These are phyloP conservation scores for Nissolia schottii DNA, from an alignment of 306 rosid genomes.

Conservation along the genomic window DNA sequence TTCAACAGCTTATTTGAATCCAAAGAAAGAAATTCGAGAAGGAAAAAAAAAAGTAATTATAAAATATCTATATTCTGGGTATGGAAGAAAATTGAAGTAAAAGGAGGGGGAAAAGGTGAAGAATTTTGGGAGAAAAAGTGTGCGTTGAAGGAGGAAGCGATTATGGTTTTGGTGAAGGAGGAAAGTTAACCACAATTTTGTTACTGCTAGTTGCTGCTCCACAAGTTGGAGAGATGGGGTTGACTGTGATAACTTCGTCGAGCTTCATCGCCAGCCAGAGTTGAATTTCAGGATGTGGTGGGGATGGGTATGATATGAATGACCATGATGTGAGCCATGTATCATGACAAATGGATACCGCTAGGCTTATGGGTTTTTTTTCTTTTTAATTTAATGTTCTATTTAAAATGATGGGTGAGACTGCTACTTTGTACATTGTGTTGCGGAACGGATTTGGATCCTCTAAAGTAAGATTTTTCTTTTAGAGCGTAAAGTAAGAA, in stretches of 20 bases:
- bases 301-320: not conserved
- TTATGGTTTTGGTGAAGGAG: not conserved
- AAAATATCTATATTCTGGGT: not conserved
- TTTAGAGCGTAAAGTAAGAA: too few species aligned
- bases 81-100: not conserved
- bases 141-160: not conserved
- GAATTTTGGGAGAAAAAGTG: not conserved
- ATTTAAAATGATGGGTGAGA: not conserved
- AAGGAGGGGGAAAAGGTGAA: not conserved
- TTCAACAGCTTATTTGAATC: not conserved
- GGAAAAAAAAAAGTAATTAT: not conserved
- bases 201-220: not conserved
- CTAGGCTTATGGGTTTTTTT: too few species aligned
- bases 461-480: too few species aligned
- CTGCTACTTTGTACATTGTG: too few species aligned
- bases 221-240: not conserved
- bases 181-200: not conserved
- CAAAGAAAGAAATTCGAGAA: not conserved
- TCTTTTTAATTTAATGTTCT: too few species aligned
- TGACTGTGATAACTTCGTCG: not conserved
- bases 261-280: not conserved
- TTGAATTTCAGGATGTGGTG: not conserved
- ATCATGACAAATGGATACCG: not conserved
- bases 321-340: not conserved
- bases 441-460: too few species aligned